Evolutionary conservation across 306 rosid genomes (phyloP), one percentile per base, ranked within the genome.

Genomic region (Quercus rubra): DNA sequence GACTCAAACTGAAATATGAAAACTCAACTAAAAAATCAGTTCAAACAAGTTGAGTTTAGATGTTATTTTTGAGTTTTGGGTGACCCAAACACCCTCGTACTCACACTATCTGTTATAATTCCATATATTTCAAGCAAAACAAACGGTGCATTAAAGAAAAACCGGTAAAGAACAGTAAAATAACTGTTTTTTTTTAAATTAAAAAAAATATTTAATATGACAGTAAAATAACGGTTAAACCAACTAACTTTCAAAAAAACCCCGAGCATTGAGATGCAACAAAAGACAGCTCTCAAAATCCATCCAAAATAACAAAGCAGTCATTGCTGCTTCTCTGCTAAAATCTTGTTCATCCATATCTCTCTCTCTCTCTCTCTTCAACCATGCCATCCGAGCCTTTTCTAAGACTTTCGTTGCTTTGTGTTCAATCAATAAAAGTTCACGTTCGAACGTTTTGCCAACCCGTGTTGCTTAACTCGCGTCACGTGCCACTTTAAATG

Each of bases 281-380:
- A 49, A 0, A 14, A 62, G 5, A 30, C 35, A 38, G 80, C 64
- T 57, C 21, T 43, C 79, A 74, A 46, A 43, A 75, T 57, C 30
- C 80, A 81, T 52, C 12, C 66, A 3, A 57, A 81, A 81, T 63
- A 57, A 69, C 66, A 81, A 58, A 69, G 79, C 80, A 12, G 76
- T 58, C 46, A 43, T 20, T 2, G 84, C 84, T 14, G 84, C 80
- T 49, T 51, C 84, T 17, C 77, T 69, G 28, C 80, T 81, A 0
- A 81, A 81, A 75, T 4, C 72, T 13, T 81, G 84, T 57, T 5
- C 66, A 9, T 81, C 80, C 12, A 38, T 1, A 38, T 7, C 43
- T 33, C 7, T 38, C 57, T 75, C 18, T 23, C 18, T 23, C 23
- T 17, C 30, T 56, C 72, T 17, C 63, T 46, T 75, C 2, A 81